Base-by-base conservation (phyloP, 1,284 basidiomycete species). In the Ceraceosorus guamensis region DNA sequence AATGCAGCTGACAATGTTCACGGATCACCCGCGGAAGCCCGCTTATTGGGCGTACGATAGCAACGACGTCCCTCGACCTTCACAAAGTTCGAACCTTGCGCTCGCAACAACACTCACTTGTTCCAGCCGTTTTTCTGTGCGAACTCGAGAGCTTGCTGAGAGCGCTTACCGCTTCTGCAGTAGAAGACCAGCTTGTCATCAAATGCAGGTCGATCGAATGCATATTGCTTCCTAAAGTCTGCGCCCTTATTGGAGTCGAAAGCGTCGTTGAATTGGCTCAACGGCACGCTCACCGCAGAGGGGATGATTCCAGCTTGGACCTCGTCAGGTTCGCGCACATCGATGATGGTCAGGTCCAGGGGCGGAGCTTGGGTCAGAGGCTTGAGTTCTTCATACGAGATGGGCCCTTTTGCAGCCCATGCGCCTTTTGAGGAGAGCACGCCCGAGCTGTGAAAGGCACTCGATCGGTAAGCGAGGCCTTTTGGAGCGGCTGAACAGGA, bases 301-400 rank as follows among this genome's bases (percentile, higher is more conserved):
- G 95, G 95, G 70, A 99, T 96, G 73, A 88, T 88, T 32, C 95
- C 93, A 76, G 93, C 88, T 2, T 87, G 83, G 37, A 92, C 89
- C 77, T 98, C 95, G 65, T 90, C 85, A 3, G 87, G 87, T 77
- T 98, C 95, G 34, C 95, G 86, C 6, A 98, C 92, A 77, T 99
- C 78, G 73, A 75, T 62, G 53, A 63, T 54, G 31, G 63, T 65
- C 34, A 73, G 62, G 7, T 66, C 33, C 45, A 85, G 83, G 32
- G 81, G 85, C 0, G 93, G 93, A 67, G 84, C 85, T 68, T 85
- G 77, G 0, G 90, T 90, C 65, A 84, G 83, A 1, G 86, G 85
- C 78, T 95, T 89, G 50, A 98, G 79, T 64, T 91, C 84, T 35
- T 87, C 84, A 75, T 95, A 97, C 0, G 82, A 81, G 52, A 96